phyloP scores from a whole-genome alignment of 192 early-diverging fungal species.

The Linnemannia zychae region DNA sequence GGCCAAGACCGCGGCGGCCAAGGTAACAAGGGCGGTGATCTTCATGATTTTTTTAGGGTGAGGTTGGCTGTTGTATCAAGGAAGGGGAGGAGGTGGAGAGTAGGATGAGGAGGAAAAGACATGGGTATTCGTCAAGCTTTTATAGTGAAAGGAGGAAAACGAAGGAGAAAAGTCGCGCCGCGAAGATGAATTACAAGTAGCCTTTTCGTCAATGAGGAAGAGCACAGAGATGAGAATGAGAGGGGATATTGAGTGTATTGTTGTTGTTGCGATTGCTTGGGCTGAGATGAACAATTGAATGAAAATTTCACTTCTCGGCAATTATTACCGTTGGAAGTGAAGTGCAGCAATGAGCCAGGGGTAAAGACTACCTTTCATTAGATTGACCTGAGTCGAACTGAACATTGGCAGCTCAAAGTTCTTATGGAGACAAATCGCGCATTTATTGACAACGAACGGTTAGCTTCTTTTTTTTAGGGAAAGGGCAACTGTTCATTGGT shows the following conservation, averaged over 20 bases:
- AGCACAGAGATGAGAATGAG: not conserved
- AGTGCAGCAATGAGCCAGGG: not conserved
- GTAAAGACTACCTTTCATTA: not conserved
- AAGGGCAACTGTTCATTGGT: not conserved
- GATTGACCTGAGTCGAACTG: not conserved
- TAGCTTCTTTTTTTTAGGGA: not conserved
- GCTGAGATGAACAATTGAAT: not conserved
- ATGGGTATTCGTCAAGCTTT: not conserved
- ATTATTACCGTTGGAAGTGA: not conserved
- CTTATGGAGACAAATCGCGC: not conserved
- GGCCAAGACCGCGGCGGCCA: slow-evolving; percentile 31
- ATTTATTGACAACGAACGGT: not conserved
- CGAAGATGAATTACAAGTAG: not conserved
- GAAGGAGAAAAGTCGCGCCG: not conserved
- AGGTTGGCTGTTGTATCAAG: not conserved
- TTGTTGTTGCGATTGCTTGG: not conserved
- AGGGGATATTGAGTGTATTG: not conserved
- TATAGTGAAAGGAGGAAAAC: not conserved
- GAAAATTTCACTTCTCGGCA: not conserved
- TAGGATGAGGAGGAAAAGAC: not conserved
- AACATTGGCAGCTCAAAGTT: not conserved
- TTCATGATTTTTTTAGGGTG: slow-evolving; percentile 13
- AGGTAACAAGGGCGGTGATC: slow-evolving; percentile 23
- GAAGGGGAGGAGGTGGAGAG: not conserved
- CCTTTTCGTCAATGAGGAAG: not conserved